A percentile compares a stretch with the other conserved stretches of the same genome.
Conservation (phyloP, 2,329 filamentous ascomycete species). For the Trichoderma sp. region DNA sequence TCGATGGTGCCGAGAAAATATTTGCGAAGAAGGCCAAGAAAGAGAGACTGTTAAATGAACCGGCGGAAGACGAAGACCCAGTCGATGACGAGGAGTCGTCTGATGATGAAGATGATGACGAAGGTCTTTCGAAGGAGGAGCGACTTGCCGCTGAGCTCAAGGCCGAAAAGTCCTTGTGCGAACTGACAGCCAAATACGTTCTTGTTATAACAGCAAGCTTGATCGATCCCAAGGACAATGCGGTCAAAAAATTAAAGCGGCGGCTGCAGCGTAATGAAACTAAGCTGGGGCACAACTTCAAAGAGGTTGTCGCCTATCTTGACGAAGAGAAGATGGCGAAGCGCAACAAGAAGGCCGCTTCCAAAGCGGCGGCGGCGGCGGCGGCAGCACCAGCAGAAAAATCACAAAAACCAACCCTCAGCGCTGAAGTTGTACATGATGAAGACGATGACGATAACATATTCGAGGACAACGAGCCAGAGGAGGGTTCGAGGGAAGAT, state of each 20-base stretch:
- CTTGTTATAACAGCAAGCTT: slow-evolving; percentile 76
- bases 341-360: slow-evolving; percentile 46
- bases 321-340: slow-evolving; percentile 66
- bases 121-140: slow-evolving; percentile 59
- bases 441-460: slow-evolving; percentile 48
- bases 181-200: slow-evolving; percentile 82
- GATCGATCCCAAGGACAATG: slow-evolving; percentile 66
- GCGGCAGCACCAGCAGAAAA: slow-evolving; percentile 30
- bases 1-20: slow-evolving; percentile 74
- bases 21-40: slow-evolving; percentile 73
- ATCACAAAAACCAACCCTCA: slow-evolving; percentile 42
- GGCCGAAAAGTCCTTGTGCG: slow-evolving; percentile 83
- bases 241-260: slow-evolving; percentile 67
- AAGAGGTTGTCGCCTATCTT: slow-evolving; percentile 78
- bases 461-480: slow-evolving; percentile 55
- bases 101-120: slow-evolving; percentile 59
- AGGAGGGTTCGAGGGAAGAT: slow-evolving; percentile 64
- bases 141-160: slow-evolving; percentile 69
- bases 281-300: slow-evolving; percentile 83
- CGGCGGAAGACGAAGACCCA: slow-evolving; percentile 74
- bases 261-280: slow-evolving; percentile 77
- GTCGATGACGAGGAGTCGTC: slow-evolving; percentile 63
- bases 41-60: slow-evolving; percentile 60
- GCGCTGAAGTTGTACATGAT: slow-evolving; percentile 53
- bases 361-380: slow-evolving; percentile 21